Base-by-base conservation (phyloP, 176 grass and related monocot species). In the Oryza meridionalis region DNA sequence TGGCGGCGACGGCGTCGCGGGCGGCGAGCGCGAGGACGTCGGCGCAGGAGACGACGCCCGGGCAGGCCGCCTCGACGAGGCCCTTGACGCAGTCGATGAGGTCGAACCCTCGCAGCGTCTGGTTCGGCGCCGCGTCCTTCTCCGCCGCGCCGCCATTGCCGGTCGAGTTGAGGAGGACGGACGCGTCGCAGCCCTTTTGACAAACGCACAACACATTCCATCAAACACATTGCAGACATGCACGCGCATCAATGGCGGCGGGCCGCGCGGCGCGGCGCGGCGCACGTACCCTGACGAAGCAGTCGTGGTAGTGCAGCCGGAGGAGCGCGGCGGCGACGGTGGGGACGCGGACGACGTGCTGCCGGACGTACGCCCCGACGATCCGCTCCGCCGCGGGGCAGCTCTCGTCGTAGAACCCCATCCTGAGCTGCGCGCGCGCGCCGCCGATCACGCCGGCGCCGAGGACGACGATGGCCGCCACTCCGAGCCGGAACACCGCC, bases 221-320 rank as follows among this genome's bases (percentile, higher is more conserved):
- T 33, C 25, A 19, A 21, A 64, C 21, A 65, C 59, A 17, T 78
- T 65, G 15, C 25, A 2, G 11, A 66, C 22, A 2, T n/a, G 19
- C 84, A 16, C 3, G 55, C 19, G 55, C 16, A 19, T 19, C 50
- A 55, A 55, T 7, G 88, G 61, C 21, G 64, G 27, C 27, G 1
- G 27, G 27, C 27, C 27, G 27, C 27, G 27, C 27, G 27, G 27
- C 27, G 24, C 42, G 42, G 42, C 33, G 33, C 33, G 4, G 37
- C 32, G 32, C 13, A 46, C 42, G 62, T 88, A 97, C 95, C 87
- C 92, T 84, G 77, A 98, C 95, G 70, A 98, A 98, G 77, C 92
- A 98, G 70, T 98, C 95, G 87, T 98, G 95, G 90, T 92, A 93
- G 80, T 98, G 93, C 31, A 90, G 84, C 14, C 96, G 79, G 73